Percentiles rank a stretch among this genome's conserved stretches.
phyloP scores from a whole-genome alignment of 202 grass and related monocot genomes.

The Elaeis oleifera region DNA sequence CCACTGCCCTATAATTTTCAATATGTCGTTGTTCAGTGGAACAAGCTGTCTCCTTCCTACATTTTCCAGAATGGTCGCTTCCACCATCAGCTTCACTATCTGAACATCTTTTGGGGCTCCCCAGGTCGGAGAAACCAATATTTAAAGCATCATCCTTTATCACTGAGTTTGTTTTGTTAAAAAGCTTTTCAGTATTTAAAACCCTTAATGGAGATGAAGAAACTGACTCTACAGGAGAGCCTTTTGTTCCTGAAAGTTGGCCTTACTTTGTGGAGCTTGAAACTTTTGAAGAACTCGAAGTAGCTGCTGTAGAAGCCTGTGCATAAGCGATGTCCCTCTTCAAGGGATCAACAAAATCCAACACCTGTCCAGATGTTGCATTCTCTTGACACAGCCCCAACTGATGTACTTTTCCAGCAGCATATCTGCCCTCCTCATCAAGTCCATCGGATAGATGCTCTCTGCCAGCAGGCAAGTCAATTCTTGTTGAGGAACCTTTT shows the following conservation, averaged over 20 bases:
- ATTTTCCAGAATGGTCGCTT: neutral
- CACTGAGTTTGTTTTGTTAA: conserved; percentile 40
- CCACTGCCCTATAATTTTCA: conserved; percentile 21
- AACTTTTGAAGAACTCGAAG: conserved; percentile 88
- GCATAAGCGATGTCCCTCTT: conserved; percentile 39
- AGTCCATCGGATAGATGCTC: neutral
- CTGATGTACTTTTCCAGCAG: conserved; percentile 24
- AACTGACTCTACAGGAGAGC: conserved; percentile 56
- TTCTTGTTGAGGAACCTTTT: neutral
- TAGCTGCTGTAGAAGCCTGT: conserved; percentile 49
- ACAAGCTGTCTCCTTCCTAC: conserved; percentile 4
- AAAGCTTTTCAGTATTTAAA: conserved; percentile 46
- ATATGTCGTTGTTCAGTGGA: conserved; percentile 4
- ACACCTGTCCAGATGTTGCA: conserved; percentile 26
- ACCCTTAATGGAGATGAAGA: conserved; percentile 69
- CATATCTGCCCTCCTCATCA: neutral
- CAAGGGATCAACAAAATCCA: conserved; percentile 31
- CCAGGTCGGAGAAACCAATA: conserved; percentile 34
- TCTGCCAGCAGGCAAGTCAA: neutral
- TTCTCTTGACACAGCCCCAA: conserved; percentile 26
- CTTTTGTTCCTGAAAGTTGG: conserved; percentile 41
- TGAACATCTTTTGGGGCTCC: conserved; percentile 37
- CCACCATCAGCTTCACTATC: conserved; percentile 40
- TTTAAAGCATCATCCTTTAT: conserved; percentile 47
- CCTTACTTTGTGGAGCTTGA: conserved; percentile 58